These are phyloP conservation scores for Microdochium bolleyi DNA, from an alignment of 2,329 filamentous ascomycete species.

Conservation along the genomic window DNA sequence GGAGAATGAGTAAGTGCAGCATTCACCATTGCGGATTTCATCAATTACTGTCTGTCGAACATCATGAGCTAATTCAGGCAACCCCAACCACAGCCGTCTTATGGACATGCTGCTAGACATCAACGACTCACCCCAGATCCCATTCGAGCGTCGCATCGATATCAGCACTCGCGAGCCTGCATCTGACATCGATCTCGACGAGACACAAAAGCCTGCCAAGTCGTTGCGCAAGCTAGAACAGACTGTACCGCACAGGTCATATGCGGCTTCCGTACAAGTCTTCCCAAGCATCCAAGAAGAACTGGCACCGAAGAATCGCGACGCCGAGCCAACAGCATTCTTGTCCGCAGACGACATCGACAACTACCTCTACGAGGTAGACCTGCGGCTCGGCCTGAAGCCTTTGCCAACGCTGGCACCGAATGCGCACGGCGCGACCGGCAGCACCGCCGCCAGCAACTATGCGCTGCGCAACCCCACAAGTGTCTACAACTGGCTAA, in stretches of 20 bases:
- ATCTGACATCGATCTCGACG: constrained; percentile 33
- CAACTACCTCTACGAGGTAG: constrained; percentile 62
- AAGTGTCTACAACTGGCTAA: constrained; percentile 92
- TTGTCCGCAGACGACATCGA: constrained; percentile 64
- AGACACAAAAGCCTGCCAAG: constrained; percentile 30
- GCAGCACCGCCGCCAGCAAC: constrained; percentile 27
- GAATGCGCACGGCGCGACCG: constrained; percentile 25
- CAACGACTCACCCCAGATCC: constrained; percentile 76
- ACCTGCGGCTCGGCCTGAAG: constrained; percentile 39
- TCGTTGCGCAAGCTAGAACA: constrained; percentile 40
- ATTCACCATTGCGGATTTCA: constrained; percentile 3
- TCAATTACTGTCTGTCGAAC: constrained; percentile 5
- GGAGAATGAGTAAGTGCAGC: constrained; percentile 73
- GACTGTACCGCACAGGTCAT: constrained; percentile 43
- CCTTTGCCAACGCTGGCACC: constrained; percentile 43
- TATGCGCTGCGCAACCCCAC: constrained; percentile 68
- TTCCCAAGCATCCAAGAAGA: constrained; percentile 50
- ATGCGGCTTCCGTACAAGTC: constrained; percentile 49
- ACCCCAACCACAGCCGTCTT: constrained; percentile 55
- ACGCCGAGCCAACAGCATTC: constrained; percentile 55
- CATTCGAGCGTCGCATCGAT: constrained; percentile 66
- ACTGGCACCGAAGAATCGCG: constrained; percentile 39
- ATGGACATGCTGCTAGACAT: constrained; percentile 84
- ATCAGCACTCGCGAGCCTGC: constrained; percentile 42
- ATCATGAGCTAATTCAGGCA: constrained; percentile 1